phyloP scores from a whole-genome alignment of 352 stramenopile species.

The Globisporangium abappressorium region DNA sequence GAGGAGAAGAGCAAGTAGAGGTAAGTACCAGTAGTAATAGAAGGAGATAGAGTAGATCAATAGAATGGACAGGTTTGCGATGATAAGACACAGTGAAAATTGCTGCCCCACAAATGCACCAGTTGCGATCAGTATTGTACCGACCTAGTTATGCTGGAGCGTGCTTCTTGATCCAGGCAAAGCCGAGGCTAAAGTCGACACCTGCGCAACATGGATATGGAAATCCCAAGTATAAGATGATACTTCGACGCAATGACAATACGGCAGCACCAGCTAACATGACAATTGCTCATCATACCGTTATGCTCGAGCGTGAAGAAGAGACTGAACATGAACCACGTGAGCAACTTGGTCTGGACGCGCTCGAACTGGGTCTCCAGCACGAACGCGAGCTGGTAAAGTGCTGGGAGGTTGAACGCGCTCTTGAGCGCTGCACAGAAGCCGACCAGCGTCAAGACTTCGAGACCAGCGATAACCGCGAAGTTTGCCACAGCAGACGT shows the following conservation, averaged over 20 bases:
- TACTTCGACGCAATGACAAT: no score
- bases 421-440: conserved; percentile 17
- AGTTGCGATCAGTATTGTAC: background rate
- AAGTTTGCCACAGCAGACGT: background rate
- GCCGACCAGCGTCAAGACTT: conserved; percentile 23
- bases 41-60: background rate
- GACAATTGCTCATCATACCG: no score
- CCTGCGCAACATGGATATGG: conserved; percentile 1
- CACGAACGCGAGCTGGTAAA: conserved; percentile 40
- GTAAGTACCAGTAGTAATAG: background rate
- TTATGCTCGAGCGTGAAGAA: conserved; percentile 26
- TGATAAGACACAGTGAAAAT: background rate
- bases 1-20: background rate
- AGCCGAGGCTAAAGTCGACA: conserved; percentile 7
- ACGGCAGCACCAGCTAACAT: no score
- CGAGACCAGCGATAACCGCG: conserved; percentile 23
- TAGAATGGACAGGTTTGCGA: background rate
- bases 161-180: conserved; percentile 4
- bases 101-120: background rate
- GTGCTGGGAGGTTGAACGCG: conserved; percentile 21
- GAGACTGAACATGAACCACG: conserved; percentile 31
- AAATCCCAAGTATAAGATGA: background rate
- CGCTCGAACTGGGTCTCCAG: conserved; percentile 28
- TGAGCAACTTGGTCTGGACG: conserved; percentile 24
- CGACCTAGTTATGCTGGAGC: background rate